Evolutionary conservation across 208 protist species (phyloP).

Genomic region (Acanthamoeba triangularis): DNA sequence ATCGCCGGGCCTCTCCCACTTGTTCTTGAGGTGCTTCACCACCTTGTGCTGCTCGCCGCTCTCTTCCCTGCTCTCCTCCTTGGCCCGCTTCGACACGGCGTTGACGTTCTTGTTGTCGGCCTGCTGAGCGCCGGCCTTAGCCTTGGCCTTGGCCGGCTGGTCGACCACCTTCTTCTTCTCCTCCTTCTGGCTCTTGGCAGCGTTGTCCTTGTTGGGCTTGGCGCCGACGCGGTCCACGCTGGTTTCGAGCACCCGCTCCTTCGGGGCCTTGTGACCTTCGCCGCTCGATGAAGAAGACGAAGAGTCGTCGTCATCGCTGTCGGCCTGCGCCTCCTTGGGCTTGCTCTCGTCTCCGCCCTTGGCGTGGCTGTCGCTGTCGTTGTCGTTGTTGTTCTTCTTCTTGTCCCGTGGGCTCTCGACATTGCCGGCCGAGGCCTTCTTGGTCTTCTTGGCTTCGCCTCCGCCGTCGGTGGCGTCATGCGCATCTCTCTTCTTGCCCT

Average conservation of each 20-base stretch:
- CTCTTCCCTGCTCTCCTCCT: not conserved
- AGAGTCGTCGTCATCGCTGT: not conserved
- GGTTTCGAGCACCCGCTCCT: not conserved
- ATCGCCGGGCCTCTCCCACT: not conserved
- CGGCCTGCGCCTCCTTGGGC: not conserved
- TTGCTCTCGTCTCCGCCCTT: not conserved
- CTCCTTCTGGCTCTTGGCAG: not conserved
- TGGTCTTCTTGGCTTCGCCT: not conserved
- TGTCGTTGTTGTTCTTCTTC: not conserved
- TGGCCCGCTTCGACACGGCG: not conserved
- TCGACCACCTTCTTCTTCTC: not conserved
- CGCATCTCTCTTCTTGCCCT: not conserved
- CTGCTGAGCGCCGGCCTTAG: too few relatives aligned
- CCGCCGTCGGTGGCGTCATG: not conserved
- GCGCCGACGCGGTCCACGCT: not conserved
- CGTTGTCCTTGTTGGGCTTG: not conserved
- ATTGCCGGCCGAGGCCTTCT: not conserved
- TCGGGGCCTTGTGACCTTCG: not conserved
- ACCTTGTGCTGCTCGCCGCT: not conserved
- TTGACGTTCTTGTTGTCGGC: not conserved
- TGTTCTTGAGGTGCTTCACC: conserved; percentile 6
- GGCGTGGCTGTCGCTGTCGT: not conserved
- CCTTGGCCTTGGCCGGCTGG: not conserved
- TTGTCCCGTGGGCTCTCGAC: not conserved
- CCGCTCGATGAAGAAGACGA: not conserved